Evolutionary conservation across 805 yeast genomes (phyloP), one percentile per base, ranked within the genome.

Genomic region (Wickerhamomyces chambardii): DNA sequence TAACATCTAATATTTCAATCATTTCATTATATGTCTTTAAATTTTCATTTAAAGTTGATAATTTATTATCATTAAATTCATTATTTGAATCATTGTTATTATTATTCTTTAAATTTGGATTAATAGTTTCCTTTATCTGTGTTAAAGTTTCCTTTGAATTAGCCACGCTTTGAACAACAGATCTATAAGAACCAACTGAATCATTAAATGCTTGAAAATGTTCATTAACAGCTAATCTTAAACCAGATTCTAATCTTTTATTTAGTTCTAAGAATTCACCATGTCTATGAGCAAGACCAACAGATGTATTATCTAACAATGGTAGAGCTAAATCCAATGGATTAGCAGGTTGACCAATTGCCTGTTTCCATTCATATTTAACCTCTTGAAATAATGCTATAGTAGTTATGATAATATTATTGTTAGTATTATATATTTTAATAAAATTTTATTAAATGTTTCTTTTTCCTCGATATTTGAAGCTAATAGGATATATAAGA

Each of bases 311-410:
- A 56, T 90, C 97, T 48, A 87, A 63, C 38, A 92, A 64, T 1
- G 89, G 77, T 28, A 90, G 64, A 1, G 96, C 96, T 35, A 80
- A 64, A 46, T 86, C 96, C 31, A 92, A 67, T 2, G 95, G 95
- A 51, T 86, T 87, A 36, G 85, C 75, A 33, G 74, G 68, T 8
- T 66, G 67, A 1, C 62, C 60, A 6, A 69, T 56, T 7, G 77
- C 56, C 35, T 71, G 67, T 30, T 61, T 59, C 78, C 79, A 74
- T 37, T 66, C 66, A 4, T 60, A 43, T 15, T 62, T 58, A 5
- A 69, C 65, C 24, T 54, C 54, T 15, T 45, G 41, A 3, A 48
- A 37, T 1, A 48, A 27, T 3, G 46, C 46, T 43, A 11, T 11
- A 9, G 5, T 6, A 12, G 4, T n/a, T 15, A 7, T 6, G 25